Evolutionary conservation across 768 basidiomycete genomes (phyloP).

Genomic region (Lactifluus subvellereus): DNA sequence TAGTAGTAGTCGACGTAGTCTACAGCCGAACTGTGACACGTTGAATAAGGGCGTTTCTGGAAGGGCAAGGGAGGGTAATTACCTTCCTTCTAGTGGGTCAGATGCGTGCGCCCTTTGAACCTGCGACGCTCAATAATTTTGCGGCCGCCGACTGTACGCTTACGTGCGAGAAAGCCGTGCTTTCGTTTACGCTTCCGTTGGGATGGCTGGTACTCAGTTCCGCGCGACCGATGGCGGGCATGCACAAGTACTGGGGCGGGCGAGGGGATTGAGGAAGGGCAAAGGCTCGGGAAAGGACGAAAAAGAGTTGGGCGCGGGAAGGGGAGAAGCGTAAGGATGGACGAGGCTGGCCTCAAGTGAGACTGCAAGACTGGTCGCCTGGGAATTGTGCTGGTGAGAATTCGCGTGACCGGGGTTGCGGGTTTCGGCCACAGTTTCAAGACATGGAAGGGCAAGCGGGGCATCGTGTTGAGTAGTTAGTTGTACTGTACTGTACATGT

Average conservation of each 20-base stretch:
- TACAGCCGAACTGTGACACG: background rate
- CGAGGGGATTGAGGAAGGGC: background rate
- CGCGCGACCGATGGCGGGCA: conserved; percentile 60
- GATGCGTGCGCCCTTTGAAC: conserved; percentile 69
- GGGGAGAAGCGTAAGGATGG: conserved; percentile 9
- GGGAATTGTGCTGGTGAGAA: background rate
- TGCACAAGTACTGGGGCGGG: conserved; percentile 35
- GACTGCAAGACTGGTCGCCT: background rate
- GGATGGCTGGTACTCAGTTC: conserved; percentile 95
- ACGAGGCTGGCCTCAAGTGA: background rate
- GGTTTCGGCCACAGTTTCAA: conserved; percentile 2
- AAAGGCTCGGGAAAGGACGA: background rate
- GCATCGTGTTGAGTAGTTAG: conserved; percentile 4
- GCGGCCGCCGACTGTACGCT: conserved; percentile 60
- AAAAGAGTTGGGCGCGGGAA: conserved; percentile 11
- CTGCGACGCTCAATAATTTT: conserved; percentile 66
- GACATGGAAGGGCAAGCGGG: conserved; percentile 1
- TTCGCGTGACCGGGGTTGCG: background rate
- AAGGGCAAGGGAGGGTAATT: background rate
- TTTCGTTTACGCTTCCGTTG: conserved; percentile 90
- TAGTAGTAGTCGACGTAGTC: background rate
- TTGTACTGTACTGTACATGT: too few relatives aligned
- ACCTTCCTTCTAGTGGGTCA: conserved; percentile 56
- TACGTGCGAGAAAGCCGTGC: conserved; percentile 83
- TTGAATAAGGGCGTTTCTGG: background rate